These are phyloP conservation scores for Hordeum pubiflorum DNA, from an alignment of 202 grass and related monocot species.

Conservation along the genomic window DNA sequence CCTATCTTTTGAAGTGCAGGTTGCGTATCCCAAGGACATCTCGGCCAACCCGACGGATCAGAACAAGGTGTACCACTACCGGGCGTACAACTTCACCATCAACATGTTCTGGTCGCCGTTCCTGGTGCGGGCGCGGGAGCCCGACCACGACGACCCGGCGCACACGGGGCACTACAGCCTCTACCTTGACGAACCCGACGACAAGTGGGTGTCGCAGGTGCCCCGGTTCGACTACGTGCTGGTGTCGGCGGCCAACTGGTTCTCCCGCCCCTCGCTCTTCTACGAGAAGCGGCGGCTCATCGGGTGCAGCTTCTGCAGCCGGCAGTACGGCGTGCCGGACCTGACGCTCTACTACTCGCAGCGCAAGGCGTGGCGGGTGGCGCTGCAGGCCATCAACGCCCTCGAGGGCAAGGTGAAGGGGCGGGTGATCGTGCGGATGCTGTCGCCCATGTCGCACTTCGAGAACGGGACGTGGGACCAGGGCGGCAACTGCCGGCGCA, in stretches of 20 bases:
- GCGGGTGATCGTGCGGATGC: slow-evolving; percentile 50
- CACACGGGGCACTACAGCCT: slow-evolving; percentile 56
- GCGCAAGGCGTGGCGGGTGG: slow-evolving; percentile 48
- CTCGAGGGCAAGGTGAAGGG: not conserved
- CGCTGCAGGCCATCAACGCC: slow-evolving; percentile 42
- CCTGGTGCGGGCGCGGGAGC: slow-evolving; percentile 44
- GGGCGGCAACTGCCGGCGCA: slow-evolving; percentile 56
- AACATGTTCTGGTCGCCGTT: slow-evolving; percentile 81
- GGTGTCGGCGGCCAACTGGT: slow-evolving; percentile 68
- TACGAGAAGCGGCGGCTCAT: slow-evolving; percentile 49
- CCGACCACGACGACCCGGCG: slow-evolving; percentile 34
- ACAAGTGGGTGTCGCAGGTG: slow-evolving; percentile 40
- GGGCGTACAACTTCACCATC: slow-evolving; percentile 70
- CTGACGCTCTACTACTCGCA: slow-evolving; percentile 69
- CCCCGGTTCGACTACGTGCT: slow-evolving; percentile 61
- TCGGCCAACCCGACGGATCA: slow-evolving; percentile 34
- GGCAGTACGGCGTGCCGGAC: slow-evolving; percentile 59
- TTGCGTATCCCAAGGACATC: slow-evolving; percentile 48
- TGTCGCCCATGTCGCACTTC: slow-evolving; percentile 76
- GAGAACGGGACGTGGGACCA: slow-evolving; percentile 86
- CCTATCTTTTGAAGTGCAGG: too few species aligned
- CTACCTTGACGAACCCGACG: slow-evolving; percentile 66
- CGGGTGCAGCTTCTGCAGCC: slow-evolving; percentile 75
- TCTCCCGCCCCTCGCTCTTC: slow-evolving; percentile 59
- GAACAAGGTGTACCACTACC: slow-evolving; percentile 53